Conservation (phyloP, 495 filamentous ascomycete species). For the Aspergillus steynii region DNA sequence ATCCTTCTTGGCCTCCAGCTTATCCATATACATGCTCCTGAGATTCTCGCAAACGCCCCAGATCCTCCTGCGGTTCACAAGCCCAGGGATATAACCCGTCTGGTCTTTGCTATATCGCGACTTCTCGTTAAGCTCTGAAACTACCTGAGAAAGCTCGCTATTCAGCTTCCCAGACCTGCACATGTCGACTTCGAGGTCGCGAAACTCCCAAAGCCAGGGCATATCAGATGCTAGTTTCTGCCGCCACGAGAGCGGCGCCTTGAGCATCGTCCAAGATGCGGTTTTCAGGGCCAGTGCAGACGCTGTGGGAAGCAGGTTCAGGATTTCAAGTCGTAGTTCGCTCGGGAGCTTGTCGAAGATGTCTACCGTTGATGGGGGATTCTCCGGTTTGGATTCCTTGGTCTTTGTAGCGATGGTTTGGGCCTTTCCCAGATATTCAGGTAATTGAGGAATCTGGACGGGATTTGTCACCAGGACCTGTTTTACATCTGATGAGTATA, state of each 20-base stretch:
- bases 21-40: neutral
- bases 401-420: neutral
- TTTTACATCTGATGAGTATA: neutral
- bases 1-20: neutral
- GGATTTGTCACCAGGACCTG: slow-evolving; percentile 5
- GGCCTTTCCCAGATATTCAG: neutral
- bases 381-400: neutral
- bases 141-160: neutral
- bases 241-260: neutral
- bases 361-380: neutral
- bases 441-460: neutral
- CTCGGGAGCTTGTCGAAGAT: neutral
- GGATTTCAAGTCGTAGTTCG: neutral
- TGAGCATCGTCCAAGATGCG: neutral
- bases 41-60: slow-evolving; percentile 6
- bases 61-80: slow-evolving; percentile 4
- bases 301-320: neutral
- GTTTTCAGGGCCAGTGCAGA: neutral
- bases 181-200: neutral
- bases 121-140: neutral
- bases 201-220: slow-evolving; percentile 7
- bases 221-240: neutral
- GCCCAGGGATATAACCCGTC: neutral
- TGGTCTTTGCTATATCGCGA: neutral
- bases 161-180: slow-evolving; percentile 1